Base-by-base conservation (phyloP, 2,329 filamentous ascomycete genomes). In the Didymella sp. region DNA sequence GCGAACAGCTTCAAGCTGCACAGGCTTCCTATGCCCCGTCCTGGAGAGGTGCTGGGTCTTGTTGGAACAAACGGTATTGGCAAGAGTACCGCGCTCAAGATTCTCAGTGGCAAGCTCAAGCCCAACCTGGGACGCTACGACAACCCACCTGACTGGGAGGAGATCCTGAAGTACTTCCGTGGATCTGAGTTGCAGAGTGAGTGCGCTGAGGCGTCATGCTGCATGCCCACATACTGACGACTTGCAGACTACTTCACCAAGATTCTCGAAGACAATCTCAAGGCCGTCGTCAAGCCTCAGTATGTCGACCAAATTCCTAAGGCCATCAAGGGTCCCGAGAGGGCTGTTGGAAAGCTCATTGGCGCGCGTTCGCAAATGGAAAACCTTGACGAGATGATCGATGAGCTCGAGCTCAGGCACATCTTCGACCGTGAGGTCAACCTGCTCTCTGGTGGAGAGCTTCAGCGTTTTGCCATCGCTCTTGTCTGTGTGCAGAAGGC, bases 1-100 rank as follows among this genome's bases (percentile, higher is more conserved):
- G 94, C 95, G 77, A 99, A 99, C 85, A 97, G 93, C 82, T 99
- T 99, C 87, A 99, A 99, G 85, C 87, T 99, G 67, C 95, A 99
- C 80, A 89, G 96, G 70, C 85, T 98, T 73, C 95, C 96, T 56
- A 97, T 94, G 86, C 95, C 95, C 62, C 89, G 95, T 59, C 94
- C 95, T 28, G 95, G 95, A 61, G 92, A 98, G 76, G 96, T 99
- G 27, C 81, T 99, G 56, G 95, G 95, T 82, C 85, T 99, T 49
- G 96, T 99, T 41, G 96, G 95, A 78, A 98, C 95, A 71, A 99
- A 99, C 87, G 95, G 96, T 92, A 99, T 98, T 72, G 95, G 95
- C 80, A 99, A 99, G 87, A 97, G 92, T 82, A 99, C 95, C n/a
- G 96, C 95, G 8, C 82, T 99, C 78, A 99, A 99, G 84, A 97